Evolutionary conservation across 2,329 filamentous ascomycete genomes (phyloP), one percentile per base, ranked within the genome.

Genomic region (Myriosclerotinia duriaeana): DNA sequence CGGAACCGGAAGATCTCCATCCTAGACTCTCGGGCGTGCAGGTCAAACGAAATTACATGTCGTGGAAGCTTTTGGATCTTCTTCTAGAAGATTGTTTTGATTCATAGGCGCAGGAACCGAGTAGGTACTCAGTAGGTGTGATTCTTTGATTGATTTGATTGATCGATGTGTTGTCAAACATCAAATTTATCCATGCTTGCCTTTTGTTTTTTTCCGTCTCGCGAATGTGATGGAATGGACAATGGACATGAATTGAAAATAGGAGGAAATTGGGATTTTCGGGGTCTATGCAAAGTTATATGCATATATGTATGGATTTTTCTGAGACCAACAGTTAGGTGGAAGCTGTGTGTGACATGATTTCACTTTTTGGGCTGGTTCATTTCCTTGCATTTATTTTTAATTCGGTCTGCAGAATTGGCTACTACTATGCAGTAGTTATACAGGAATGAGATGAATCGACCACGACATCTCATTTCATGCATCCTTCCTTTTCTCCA

Each of bases 51-150:
- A 50, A 50, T 61, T 61, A 34, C 11, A 26, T 11, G 46, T 17
- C 44, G 26, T 61, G 44, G 58, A 61, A 61, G 58, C 58, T 61
- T 50, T 52, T 34, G n/a, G 7, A n/a, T 22, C 44, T 50, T n/a
- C 17, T 61, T 61, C 58, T 61, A 61, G 58, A 61, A 61, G 42
- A 48, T 36, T 48, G 42, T 30, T 59, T 36, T 69, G 68, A 69
- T 53, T 63, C 20, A 42, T 34, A 56, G 56, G 65, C 50, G 64
- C 64, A 68, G 66, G 54, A 58, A 44, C 58, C 17, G 30, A 56
- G 38, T 56, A 56, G 26, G 38, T 11, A 40, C 12, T 2, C 38
- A 2, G 12, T 40, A 14, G 5, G 38, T 34, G 30, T 34, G 30
- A 34, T 44, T 44, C 5, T 26, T 50, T 52, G 12, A 52, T 52